phyloP scores from a whole-genome alignment of 805 yeast species.

The Dipodascus geniculatus region DNA sequence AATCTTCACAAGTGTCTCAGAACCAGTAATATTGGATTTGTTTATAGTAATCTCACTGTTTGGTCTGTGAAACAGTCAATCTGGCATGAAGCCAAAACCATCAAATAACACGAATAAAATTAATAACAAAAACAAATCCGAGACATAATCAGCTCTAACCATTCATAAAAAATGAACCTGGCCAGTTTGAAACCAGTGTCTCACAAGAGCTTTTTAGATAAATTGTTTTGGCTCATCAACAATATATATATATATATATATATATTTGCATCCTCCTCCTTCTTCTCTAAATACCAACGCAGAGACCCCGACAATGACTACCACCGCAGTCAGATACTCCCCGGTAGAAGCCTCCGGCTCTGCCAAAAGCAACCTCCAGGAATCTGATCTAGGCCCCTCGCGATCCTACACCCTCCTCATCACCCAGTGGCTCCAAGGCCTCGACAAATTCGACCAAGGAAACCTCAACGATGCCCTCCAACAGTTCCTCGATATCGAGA shows the following conservation, averaged over 20 bases:
- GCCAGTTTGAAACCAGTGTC: neutral
- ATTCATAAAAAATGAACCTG: neutral
- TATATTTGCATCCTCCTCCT: neutral
- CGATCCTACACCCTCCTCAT: neutral
- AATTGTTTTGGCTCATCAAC: neutral
- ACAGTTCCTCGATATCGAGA: neutral
- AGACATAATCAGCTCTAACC: neutral
- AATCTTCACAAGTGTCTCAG: neutral
- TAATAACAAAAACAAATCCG: neutral
- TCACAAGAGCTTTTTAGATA: neutral
- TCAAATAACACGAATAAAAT: too few species aligned
- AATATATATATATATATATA: too few species aligned
- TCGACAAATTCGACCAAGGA: constrained; percentile 2
- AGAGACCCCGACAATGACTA: neutral
- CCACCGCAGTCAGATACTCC: neutral
- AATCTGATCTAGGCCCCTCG: neutral
- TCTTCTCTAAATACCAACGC: neutral
- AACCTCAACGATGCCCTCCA: neutral
- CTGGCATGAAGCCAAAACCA: neutral
- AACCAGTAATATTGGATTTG: neutral
- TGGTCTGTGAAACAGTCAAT: neutral
- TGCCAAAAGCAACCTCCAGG: neutral
- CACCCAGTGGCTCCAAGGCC: constrained; percentile 1
- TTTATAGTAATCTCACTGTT: neutral
- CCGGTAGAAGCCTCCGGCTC: neutral